Base-by-base conservation (phyloP, 2,329 filamentous ascomycete species). In the Rhinocladiella mackenziei region DNA sequence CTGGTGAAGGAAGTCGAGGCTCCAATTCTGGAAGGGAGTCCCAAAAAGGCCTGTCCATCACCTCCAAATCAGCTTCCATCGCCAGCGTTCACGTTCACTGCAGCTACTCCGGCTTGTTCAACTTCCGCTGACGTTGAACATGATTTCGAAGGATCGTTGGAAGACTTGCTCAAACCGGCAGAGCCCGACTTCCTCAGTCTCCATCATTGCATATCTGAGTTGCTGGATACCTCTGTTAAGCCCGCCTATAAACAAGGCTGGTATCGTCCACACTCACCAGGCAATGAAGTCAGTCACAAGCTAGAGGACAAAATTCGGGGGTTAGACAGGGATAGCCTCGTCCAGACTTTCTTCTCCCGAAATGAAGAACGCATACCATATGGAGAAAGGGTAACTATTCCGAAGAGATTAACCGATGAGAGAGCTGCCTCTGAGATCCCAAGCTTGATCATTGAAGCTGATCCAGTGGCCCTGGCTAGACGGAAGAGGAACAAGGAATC, bases 171-270 rank as follows among this genome's bases (percentile, higher is more conserved):
- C 7, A 15, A 28, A 14, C 28, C 20, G 13, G 17, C n/a, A 13
- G 31, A 45, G 5, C 39, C 33, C 3, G 41, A 45, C 18, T 2
- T 35, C 11, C 22, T n/a, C 7, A 18, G 17, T 14, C 19, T 48
- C 9, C 10, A 17, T 10, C 31, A 43, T 8, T 22, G 11, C 9
- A 31, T 46, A 9, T 29, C 14, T 2, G 15, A 39, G 11, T 14
- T 45, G 10, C 33, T 51, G 9, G 22, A 43, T n/a, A 34, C 18
- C 20, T 29, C 40, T 9, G 17, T 51, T 5, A 30, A n/a, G 23
- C 44, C 44, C 7, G 40, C 48, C 3, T 44, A 48, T 34, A 9
- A 18, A 2, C 44, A 51, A 20, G 48, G 48, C 11, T 51, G 48
- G 48, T 51, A 48, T 18, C 37, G 35, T 10, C 48, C 48, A 8